These are phyloP conservation scores for Yarrowia sp. DNA, from an alignment of 805 yeast species.

Conservation along the genomic window DNA sequence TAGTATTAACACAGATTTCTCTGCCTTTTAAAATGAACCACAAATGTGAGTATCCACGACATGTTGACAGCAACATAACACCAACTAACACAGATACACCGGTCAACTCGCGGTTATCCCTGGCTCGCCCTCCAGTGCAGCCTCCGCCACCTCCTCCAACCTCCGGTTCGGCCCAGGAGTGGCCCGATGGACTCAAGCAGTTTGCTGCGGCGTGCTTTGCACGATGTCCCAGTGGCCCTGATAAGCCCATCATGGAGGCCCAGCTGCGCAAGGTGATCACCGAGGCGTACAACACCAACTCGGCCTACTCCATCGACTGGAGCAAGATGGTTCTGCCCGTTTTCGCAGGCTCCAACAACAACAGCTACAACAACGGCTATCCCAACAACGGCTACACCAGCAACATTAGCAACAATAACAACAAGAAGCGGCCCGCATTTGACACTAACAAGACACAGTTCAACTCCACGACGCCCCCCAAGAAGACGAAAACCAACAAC, in stretches of 20 bases:
- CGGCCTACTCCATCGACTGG: constrained; percentile 57
- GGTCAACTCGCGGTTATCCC: constrained; percentile 9
- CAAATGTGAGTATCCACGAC: constrained; percentile 11
- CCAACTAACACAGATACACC: constrained; percentile 7
- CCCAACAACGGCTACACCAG: neutral
- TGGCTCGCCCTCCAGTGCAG: constrained; percentile 5
- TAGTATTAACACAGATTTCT: constrained; percentile 22
- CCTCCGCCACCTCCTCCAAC: constrained; percentile 27
- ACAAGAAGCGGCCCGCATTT: constrained; percentile 14
- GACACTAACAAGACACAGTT: constrained; percentile 25
- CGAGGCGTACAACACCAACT: constrained; percentile 46
- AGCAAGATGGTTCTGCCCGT: constrained; percentile 49
- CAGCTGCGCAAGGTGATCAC: constrained; percentile 53
- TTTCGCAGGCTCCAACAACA: constrained; percentile 12
- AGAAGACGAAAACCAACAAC: neutral
- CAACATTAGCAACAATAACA: neutral
- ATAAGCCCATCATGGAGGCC: constrained; percentile 45
- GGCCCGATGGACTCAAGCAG: constrained; percentile 56
- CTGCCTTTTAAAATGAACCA: neutral
- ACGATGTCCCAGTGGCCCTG: constrained; percentile 36
- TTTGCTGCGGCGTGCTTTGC: constrained; percentile 52
- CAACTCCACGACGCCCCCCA: constrained; percentile 12
- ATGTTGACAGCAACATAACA: too few species aligned
- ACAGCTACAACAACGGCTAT: constrained; percentile 8
- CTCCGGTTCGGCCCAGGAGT: constrained; percentile 33